Conservation (phyloP, 345 rosid genomes). For the Eucalyptus viminalis region DNA sequence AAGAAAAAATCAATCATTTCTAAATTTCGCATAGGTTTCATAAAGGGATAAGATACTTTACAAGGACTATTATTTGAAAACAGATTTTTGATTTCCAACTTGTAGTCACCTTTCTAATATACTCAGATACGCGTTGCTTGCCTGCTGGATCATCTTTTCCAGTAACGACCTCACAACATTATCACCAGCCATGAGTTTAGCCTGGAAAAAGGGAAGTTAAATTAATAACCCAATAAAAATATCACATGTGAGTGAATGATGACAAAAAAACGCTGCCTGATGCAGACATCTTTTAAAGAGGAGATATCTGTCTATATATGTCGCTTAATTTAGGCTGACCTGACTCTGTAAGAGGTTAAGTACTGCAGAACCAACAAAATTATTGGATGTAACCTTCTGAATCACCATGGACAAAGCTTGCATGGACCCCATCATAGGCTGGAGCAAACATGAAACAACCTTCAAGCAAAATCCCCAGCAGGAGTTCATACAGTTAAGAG, state of each 20-base stretch:
- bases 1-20: neutral
- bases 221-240: slow-evolving; percentile 2
- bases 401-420: slow-evolving; percentile 70
- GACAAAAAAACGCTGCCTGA: neutral
- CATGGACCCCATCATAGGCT: slow-evolving; percentile 95
- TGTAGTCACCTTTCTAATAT: slow-evolving; percentile 69
- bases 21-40: neutral
- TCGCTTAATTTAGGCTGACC: slow-evolving; percentile 20
- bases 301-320: neutral
- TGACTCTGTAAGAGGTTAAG: slow-evolving; percentile 94
- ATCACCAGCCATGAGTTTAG: slow-evolving; percentile 96
- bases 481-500: neutral
- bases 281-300: neutral
- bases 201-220: slow-evolving; percentile 33
- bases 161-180: slow-evolving; percentile 85
- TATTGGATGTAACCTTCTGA: slow-evolving; percentile 67
- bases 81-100: neutral
- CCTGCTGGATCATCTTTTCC: slow-evolving; percentile 91
- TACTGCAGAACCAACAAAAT: slow-evolving; percentile 76
- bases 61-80: neutral
- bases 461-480: neutral
- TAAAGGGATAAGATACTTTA: neutral
- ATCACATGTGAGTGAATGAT: neutral
- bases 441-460: slow-evolving; percentile 9
- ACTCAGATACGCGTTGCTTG: slow-evolving; percentile 88